These are phyloP conservation scores for Dactylonectria macrodidyma DNA, from an alignment of 2,329 filamentous ascomycete genomes.

Conservation along the genomic window DNA sequence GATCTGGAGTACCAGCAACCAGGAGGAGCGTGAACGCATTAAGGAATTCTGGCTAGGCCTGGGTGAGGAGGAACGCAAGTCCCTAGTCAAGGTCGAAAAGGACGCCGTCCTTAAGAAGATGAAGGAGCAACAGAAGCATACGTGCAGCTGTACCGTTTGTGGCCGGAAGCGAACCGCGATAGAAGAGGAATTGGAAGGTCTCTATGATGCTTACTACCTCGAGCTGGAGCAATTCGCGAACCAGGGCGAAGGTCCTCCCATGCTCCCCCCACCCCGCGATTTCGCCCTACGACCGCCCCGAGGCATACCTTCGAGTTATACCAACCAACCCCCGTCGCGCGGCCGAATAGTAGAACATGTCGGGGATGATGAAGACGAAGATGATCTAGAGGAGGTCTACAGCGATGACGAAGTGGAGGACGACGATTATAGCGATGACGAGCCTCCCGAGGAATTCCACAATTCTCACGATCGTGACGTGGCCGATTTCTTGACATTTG, in stretches of 20 bases:
- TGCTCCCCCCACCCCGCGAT: constrained; percentile 67
- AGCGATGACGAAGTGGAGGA: constrained; percentile 70
- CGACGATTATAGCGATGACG: constrained; percentile 76
- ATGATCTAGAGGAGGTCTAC: constrained; percentile 66
- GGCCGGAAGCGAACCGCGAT: constrained; percentile 96
- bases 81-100: constrained; percentile 97
- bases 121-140: constrained; percentile 99
- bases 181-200: constrained; percentile 95
- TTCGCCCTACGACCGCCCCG: constrained; percentile 73
- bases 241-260: constrained; percentile 77
- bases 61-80: constrained; percentile 94
- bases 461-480: constrained; percentile 75
- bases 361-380: constrained; percentile 70
- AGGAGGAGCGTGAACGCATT: constrained; percentile 96
- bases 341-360: constrained; percentile 81
- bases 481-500: constrained; percentile 96
- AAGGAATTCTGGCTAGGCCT: constrained; percentile 98
- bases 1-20: constrained; percentile 97
- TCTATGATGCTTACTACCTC: constrained; percentile 99
- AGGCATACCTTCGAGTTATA: constrained; percentile 71
- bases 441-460: constrained; percentile 78
- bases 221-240: constrained; percentile 98
- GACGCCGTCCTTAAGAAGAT: constrained; percentile 98
- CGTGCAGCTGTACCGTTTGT: constrained; percentile 97
- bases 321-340: constrained; percentile 78